These are phyloP conservation scores for Termitomyces sp. DNA, from an alignment of 768 basidiomycete genomes.

Conservation along the genomic window DNA sequence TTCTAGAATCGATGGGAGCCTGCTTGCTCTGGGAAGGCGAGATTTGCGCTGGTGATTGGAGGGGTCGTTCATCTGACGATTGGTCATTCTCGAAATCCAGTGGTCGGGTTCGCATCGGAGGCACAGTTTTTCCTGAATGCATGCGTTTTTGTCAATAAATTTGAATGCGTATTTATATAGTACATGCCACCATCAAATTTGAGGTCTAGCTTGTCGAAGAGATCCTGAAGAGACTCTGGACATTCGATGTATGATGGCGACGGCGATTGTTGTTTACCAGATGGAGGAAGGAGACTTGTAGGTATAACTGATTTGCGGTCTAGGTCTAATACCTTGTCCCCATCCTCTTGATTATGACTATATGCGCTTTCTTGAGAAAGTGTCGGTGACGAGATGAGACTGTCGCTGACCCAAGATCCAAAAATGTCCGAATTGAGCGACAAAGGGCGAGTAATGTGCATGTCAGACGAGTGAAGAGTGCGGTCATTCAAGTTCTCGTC, in stretches of 20 bases:
- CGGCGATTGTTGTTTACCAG: neutral
- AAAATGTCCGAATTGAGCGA: slow-evolving; percentile 3
- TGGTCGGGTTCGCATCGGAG: slow-evolving; percentile 7
- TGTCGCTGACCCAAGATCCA: slow-evolving; percentile 34
- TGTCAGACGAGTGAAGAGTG: neutral
- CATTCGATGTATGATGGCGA: neutral
- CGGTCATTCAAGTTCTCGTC: neutral
- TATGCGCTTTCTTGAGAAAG: slow-evolving; percentile 12
- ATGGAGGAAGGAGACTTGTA: neutral
- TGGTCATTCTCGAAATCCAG: slow-evolving; percentile 8
- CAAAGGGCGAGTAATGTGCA: slow-evolving; percentile 1
- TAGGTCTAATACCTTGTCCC: neutral
- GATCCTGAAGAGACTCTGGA: slow-evolving; percentile 8
- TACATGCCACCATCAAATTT: slow-evolving; percentile 7
- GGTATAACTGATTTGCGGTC: neutral
- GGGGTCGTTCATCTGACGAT: neutral
- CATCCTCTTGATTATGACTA: slow-evolving; percentile 1
- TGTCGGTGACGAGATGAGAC: slow-evolving; percentile 38
- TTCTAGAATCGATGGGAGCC: neutral
- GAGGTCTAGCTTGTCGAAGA: slow-evolving; percentile 15
- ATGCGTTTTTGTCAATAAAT: neutral
- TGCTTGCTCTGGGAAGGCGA: slow-evolving; percentile 6
- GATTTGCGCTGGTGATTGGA: slow-evolving; percentile 11
- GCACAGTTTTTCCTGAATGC: slow-evolving; percentile 1
- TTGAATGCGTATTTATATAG: neutral